Percentiles rank a stretch among this genome's conserved stretches.
These are phyloP conservation scores for Tetrahymena elliotti DNA, from an alignment of 73 alveolate species.

Conservation along the genomic window DNA sequence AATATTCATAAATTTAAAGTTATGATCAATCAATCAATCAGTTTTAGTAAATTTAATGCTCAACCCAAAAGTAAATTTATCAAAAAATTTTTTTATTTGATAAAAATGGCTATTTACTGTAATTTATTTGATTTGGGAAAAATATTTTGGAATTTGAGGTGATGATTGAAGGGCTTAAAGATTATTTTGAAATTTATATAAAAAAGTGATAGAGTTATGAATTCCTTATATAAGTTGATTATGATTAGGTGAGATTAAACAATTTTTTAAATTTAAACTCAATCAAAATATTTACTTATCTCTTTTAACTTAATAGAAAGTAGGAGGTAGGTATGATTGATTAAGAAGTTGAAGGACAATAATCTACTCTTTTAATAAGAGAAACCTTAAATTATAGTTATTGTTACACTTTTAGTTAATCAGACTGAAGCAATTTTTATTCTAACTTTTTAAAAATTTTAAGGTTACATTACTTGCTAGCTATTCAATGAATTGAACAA, in stretches of 20 bases:
- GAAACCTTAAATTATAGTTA: background rate
- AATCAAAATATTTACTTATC: background rate
- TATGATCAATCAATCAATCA: background rate
- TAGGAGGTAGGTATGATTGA: background rate
- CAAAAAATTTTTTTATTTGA: no score
- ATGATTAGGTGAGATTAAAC: background rate
- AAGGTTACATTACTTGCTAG: background rate
- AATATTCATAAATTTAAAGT: no score
- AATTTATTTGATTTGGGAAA: no score
- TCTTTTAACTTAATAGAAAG: background rate
- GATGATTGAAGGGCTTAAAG: background rate
- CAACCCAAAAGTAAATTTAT: background rate
- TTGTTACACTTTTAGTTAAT: background rate
- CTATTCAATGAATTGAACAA: background rate
- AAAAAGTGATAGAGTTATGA: background rate
- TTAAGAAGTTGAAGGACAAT: background rate
- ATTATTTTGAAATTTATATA: background rate
- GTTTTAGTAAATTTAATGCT: background rate
- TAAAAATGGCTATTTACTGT: no score
- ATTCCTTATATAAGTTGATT: background rate
- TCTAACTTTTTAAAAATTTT: no score
- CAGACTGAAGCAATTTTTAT: background rate
- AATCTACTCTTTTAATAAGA: background rate
- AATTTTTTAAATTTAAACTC: background rate
- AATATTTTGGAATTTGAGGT: background rate